Evolutionary conservation across 371 early-diverging fungal species (phyloP).

Genomic region (Thermomucor indicae-seudaticae): DNA sequence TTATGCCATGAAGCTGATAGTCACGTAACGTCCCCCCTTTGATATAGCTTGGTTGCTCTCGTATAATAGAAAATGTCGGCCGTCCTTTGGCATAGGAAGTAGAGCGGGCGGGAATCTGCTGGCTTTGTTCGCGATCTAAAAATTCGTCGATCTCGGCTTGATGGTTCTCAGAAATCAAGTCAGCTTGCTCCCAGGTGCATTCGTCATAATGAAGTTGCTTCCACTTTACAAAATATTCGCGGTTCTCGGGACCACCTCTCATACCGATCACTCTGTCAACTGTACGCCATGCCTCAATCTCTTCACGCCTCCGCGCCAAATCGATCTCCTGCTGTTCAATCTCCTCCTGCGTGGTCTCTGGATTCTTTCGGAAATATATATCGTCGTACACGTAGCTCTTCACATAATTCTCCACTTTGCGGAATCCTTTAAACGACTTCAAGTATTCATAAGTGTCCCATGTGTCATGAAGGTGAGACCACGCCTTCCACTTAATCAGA

Average conservation of each 20-base stretch:
- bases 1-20: constrained; percentile 96
- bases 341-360: constrained; percentile 76
- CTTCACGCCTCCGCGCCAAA: constrained; percentile 75
- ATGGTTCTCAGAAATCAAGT: constrained; percentile 55
- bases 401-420: constrained; percentile 88
- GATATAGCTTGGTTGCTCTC: constrained; percentile 81
- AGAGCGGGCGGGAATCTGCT: constrained; percentile 69
- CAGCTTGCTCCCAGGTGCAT: constrained; percentile 88
- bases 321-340: constrained; percentile 85
- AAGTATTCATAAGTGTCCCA: constrained; percentile 80
- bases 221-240: constrained; percentile 94
- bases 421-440: constrained; percentile 75
- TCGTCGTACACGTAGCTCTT: constrained; percentile 65
- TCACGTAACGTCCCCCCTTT: constrained; percentile 91
- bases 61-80: constrained; percentile 72
- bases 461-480: constrained; percentile 88
- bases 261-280: constrained; percentile 88
- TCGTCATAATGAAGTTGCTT: constrained; percentile 81
- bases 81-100: constrained; percentile 51
- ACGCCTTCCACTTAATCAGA: constrained; percentile 90
- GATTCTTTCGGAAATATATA: constrained; percentile 57
- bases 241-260: constrained; percentile 41
- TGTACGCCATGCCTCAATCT: constrained; percentile 77
- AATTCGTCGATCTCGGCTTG: constrained; percentile 84
- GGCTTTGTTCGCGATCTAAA: constrained; percentile 72